These are phyloP conservation scores for Phytophthora boehmeriae DNA, from an alignment of 352 stramenopile genomes.

Conservation along the genomic window DNA sequence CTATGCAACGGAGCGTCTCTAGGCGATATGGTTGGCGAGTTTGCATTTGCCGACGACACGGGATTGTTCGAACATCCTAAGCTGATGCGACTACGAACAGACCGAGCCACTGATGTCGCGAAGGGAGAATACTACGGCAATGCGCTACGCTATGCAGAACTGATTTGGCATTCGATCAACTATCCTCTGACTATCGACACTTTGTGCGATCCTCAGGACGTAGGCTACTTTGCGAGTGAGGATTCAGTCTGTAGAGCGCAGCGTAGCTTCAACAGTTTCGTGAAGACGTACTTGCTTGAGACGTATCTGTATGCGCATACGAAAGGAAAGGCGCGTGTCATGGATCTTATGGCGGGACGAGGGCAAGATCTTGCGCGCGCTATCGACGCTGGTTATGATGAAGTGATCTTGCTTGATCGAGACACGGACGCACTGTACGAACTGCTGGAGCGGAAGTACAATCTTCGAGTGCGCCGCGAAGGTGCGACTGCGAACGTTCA, in stretches of 20 bases:
- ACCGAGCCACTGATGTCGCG: not conserved
- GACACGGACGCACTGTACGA: not conserved
- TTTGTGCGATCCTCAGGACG: not conserved
- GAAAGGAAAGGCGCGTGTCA: not conserved
- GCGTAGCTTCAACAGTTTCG: not conserved
- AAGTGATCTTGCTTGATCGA: not conserved
- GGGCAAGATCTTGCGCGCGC: not conserved
- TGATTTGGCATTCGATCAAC: not conserved
- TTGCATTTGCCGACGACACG: not conserved
- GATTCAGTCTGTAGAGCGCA: not conserved
- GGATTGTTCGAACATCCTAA: not conserved
- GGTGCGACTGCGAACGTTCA: not conserved
- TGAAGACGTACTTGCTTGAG: slow-evolving; percentile 1
- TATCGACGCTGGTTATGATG: slow-evolving; percentile 1
- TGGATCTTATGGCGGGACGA: not conserved
- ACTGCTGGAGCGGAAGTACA: slow-evolving; percentile 1
- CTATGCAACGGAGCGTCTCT: not conserved
- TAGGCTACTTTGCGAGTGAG: not conserved
- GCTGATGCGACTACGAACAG: not conserved
- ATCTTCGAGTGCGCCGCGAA: not conserved
- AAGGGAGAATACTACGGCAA: slow-evolving; percentile 3
- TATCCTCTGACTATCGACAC: slow-evolving; percentile 1
- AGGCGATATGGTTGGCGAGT: not conserved
- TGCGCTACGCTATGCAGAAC: not conserved
- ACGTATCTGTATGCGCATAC: slow-evolving; percentile 1